Conservation (phyloP, 495 filamentous ascomycete genomes). For the Hyaloscypha variabilis region DNA sequence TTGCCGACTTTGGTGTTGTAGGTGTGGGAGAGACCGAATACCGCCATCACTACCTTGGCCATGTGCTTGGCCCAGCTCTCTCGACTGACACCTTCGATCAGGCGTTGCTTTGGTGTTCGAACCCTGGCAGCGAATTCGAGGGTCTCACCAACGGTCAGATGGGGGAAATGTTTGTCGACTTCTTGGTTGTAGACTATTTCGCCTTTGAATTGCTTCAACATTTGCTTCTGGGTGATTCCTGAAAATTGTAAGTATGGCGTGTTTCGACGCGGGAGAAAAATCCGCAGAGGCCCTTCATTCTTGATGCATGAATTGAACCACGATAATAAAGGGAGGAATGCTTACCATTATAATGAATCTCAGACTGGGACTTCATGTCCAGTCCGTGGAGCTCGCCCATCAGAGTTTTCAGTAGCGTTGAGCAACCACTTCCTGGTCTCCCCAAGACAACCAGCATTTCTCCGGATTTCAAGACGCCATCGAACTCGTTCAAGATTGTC, state of each 20-base stretch:
- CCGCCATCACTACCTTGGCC: slow-evolving; percentile 68
- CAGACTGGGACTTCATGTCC: slow-evolving; percentile 41
- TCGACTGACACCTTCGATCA: slow-evolving; percentile 58
- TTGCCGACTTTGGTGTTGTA: slow-evolving; percentile 83
- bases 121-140: slow-evolving; percentile 71
- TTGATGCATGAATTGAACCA: too few species aligned
- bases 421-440: slow-evolving; percentile 65
- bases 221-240: slow-evolving; percentile 33
- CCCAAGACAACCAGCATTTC: slow-evolving; percentile 85
- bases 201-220: slow-evolving; percentile 42
- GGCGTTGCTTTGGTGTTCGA: slow-evolving; percentile 65
- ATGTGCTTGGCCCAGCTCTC: slow-evolving; percentile 67
- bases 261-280: not conserved
- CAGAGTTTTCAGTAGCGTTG: slow-evolving; percentile 31
- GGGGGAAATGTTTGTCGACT: slow-evolving; percentile 78
- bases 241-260: slow-evolving; percentile 1
- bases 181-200: slow-evolving; percentile 67
- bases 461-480: slow-evolving; percentile 71
- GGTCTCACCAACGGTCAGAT: slow-evolving; percentile 70
- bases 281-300: too few species aligned
- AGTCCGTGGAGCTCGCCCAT: slow-evolving; percentile 40
- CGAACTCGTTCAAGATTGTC: slow-evolving; percentile 72
- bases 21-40: slow-evolving; percentile 68
- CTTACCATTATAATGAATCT: slow-evolving; percentile 40
- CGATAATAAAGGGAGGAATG: not conserved